Evolutionary conservation across 2,329 filamentous ascomycete genomes (phyloP), one percentile per base, ranked within the genome.

Genomic region (Alternaria sp.): DNA sequence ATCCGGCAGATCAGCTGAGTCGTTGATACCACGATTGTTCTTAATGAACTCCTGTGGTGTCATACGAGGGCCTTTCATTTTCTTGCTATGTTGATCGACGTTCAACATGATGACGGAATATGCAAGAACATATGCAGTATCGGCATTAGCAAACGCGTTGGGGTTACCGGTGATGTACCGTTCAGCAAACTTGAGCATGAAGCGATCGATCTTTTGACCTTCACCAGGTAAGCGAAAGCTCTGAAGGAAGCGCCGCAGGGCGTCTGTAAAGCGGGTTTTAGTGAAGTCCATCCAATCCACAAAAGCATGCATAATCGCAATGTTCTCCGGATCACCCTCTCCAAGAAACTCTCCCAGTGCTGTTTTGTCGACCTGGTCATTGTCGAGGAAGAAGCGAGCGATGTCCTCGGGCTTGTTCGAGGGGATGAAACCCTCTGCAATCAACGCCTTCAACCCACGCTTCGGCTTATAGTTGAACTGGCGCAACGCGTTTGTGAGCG

Each of bases 381-480:
- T 94, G 32, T 85, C 86, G 9, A 94, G 77, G 20, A 99, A 81
- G 76, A 99, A 99, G 18, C 80, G 84, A 16, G 94, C 95, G 72
- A 99, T 92, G 66, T 97, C 93, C 59, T 90, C 84, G 0, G 95
- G 90, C 7, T 84, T 86, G 54, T 94, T 87, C 57, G 91, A 94
- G 1, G 86, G 81, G 60, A 99, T 97, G 77, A 99, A 97, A 0
- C 93, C 92, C 65, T 96, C 92, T 27, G 91, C 86, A 12, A 98
- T 76, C 18, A 99, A 81, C 16, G 91, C 81, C 76, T 97, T 97
- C 74, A 99, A 87, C 6, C 95, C 96, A 60, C 91, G 89, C 79
- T 99, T 99, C 0, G 96, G 93, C 78, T 99, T 99, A 84, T 94
- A 97, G 78, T 99, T 99, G 85, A 99, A 99, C 64, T 93, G 91